Conservation (phyloP, 2,329 filamentous ascomycete genomes). For the Apiospora sp. region DNA sequence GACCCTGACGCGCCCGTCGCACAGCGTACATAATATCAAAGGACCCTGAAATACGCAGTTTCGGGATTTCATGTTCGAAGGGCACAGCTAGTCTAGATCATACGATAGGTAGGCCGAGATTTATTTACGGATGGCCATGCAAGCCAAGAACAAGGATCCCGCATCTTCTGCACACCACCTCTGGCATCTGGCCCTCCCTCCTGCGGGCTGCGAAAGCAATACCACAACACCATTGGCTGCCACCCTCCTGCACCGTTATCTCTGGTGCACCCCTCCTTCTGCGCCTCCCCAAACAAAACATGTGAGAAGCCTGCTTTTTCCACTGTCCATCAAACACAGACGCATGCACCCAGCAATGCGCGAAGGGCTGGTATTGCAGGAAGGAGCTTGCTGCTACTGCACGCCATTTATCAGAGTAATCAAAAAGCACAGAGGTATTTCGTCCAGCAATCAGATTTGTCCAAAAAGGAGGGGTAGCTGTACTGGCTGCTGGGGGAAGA, state of each 20-base stretch:
- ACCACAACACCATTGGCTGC: neutral
- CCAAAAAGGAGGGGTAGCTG: neutral
- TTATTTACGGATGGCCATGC: constrained; percentile 7
- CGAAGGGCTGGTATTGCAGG: neutral
- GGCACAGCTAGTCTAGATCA: neutral
- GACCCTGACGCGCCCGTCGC: constrained; percentile 1
- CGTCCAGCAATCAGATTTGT: neutral
- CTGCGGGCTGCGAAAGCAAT: neutral
- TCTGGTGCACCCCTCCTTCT: constrained; percentile 1
- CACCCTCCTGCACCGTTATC: constrained; percentile 12
- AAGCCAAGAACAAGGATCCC: constrained; percentile 16
- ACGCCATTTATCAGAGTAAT: neutral
- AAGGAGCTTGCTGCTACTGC: constrained; percentile 4
- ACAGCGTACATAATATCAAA: neutral
- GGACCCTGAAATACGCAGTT: neutral
- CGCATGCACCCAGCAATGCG: neutral
- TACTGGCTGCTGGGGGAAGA: neutral
- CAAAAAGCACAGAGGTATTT: neutral
- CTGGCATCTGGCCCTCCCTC: neutral
- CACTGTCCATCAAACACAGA: constrained; percentile 1
- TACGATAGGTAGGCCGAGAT: constrained; percentile 13
- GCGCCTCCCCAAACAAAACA: constrained; percentile 1
- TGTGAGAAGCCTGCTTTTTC: constrained; percentile 20
- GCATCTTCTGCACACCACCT: neutral
- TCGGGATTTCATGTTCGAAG: constrained; percentile 1